Conservation (phyloP, 129 eudicot species). For the Lonicera japonica region DNA sequence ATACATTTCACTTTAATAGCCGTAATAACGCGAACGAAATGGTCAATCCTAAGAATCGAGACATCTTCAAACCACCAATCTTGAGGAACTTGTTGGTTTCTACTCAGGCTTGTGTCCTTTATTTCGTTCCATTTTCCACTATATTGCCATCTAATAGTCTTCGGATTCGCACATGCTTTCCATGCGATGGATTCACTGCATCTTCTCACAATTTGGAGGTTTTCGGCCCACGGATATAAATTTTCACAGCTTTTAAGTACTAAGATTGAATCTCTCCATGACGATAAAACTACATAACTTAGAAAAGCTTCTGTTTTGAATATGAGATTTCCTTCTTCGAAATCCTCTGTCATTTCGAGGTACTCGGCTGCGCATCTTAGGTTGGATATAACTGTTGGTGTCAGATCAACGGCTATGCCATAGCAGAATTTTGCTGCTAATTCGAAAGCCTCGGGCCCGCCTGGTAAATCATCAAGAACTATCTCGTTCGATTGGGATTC, state of each 20-base stretch:
- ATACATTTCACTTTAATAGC: constrained; percentile 84
- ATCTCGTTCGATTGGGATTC: constrained; percentile 48
- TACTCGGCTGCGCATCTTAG: constrained; percentile 87
- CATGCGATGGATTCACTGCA: constrained; percentile 87
- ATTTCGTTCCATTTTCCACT: constrained; percentile 76
- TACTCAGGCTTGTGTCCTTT: constrained; percentile 66
- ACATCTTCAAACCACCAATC: constrained; percentile 97
- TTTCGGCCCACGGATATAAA: constrained; percentile 89
- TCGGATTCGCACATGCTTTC: constrained; percentile 87
- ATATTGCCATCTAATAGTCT: constrained; percentile 72
- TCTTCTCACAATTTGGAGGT: constrained; percentile 83
- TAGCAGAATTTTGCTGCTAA: constrained; percentile 93
- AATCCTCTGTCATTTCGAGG: constrained; percentile 94
- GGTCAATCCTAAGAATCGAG: constrained; percentile 71
- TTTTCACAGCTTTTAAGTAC: constrained; percentile 74
- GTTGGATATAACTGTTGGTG: constrained; percentile 64
- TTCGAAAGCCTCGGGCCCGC: constrained; percentile 78
- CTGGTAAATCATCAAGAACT: constrained; percentile 63
- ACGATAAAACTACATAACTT: constrained; percentile 70
- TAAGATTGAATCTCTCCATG: constrained; percentile 85
- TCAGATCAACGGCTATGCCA: constrained; percentile 67
- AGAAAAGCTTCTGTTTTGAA: constrained; percentile 86
- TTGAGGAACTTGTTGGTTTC: constrained; percentile 58
- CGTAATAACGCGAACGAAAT: constrained; percentile 75
- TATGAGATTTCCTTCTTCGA: constrained; percentile 88